Evolutionary conservation across 495 filamentous ascomycete genomes (phyloP).

Genomic region (Lasiosphaeria ovina): DNA sequence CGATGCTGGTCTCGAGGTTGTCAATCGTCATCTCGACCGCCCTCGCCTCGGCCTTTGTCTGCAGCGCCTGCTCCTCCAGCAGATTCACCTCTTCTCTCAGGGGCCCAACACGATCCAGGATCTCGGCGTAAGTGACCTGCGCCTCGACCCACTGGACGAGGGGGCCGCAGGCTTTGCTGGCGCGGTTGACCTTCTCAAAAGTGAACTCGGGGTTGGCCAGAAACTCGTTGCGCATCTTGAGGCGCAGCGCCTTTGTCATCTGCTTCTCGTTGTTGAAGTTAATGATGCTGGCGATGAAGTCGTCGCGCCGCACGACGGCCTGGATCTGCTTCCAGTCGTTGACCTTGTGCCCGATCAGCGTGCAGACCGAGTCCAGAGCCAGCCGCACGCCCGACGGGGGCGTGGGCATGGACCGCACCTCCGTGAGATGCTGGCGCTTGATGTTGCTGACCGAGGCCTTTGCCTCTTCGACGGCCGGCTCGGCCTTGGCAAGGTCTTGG

Average conservation of each 20-base stretch:
- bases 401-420: constrained; percentile 94
- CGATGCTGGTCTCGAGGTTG: constrained; percentile 83
- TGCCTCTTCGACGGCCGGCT: constrained; percentile 89
- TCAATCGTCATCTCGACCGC: constrained; percentile 85
- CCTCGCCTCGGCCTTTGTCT: constrained; percentile 92
- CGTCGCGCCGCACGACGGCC: constrained; percentile 81
- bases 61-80: constrained; percentile 82
- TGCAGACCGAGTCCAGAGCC: constrained; percentile 92
- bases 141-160: constrained; percentile 97
- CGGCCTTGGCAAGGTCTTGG: constrained; percentile 82
- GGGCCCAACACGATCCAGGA: constrained; percentile 91
- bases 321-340: constrained; percentile 88
- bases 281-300: constrained; percentile 97
- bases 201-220: constrained; percentile 92
- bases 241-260: constrained; percentile 79
- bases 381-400: constrained; percentile 88
- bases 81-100: constrained; percentile 84
- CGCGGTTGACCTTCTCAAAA: constrained; percentile 90
- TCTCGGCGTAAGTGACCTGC: constrained; percentile 96
- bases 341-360: constrained; percentile 85
- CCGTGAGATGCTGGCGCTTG: constrained; percentile 92
- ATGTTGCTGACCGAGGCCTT: constrained; percentile 96
- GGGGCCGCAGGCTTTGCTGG: constrained; percentile 94
- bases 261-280: constrained; percentile 94
- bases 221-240: constrained; percentile 91